Conservation (phyloP, 78 protist genomes). For the Dictyostelium capitatum region DNA sequence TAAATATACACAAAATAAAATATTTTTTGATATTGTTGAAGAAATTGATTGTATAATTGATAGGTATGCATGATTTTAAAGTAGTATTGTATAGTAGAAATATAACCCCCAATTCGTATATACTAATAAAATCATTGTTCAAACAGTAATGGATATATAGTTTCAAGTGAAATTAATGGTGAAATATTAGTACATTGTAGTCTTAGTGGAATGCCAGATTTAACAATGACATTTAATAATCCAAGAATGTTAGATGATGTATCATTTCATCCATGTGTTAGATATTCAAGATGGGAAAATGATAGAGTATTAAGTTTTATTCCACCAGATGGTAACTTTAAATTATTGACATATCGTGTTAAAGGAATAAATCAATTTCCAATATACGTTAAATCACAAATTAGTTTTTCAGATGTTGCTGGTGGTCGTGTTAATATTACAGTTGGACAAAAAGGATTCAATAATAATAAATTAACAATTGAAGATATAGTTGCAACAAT, state of each 20-base stretch:
- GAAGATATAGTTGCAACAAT: slow-evolving; percentile 85
- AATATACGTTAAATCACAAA: slow-evolving; percentile 87
- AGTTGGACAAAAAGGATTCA: slow-evolving; percentile 59
- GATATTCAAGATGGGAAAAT: slow-evolving; percentile 86
- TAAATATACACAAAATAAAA: slow-evolving; percentile 92
- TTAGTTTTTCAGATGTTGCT: slow-evolving; percentile 62
- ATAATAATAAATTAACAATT: slow-evolving; percentile 31
- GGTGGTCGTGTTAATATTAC: slow-evolving; percentile 79
- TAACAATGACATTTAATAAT: slow-evolving; percentile 85
- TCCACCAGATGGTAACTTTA: slow-evolving; percentile 92
- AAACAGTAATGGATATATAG: slow-evolving; percentile 79
- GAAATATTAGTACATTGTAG: slow-evolving; percentile 54
- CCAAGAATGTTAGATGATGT: slow-evolving; percentile 90
- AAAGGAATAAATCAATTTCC: slow-evolving; percentile 80
- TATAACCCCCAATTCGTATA: not conserved
- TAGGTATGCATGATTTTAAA: slow-evolving; percentile 53
- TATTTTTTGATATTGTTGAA: slow-evolving; percentile 95
- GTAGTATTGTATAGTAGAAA: no score
- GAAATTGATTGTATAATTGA: slow-evolving; percentile 87
- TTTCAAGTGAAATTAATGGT: slow-evolving; percentile 83
- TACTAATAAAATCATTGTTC: not conserved
- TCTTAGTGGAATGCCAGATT: slow-evolving; percentile 92
- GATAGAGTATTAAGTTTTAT: slow-evolving; percentile 82
- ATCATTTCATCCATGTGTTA: slow-evolving; percentile 92
- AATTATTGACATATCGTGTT: slow-evolving; percentile 80